Base-by-base conservation (phyloP, 495 filamentous ascomycete species). In the Physcia stellaris region DNA sequence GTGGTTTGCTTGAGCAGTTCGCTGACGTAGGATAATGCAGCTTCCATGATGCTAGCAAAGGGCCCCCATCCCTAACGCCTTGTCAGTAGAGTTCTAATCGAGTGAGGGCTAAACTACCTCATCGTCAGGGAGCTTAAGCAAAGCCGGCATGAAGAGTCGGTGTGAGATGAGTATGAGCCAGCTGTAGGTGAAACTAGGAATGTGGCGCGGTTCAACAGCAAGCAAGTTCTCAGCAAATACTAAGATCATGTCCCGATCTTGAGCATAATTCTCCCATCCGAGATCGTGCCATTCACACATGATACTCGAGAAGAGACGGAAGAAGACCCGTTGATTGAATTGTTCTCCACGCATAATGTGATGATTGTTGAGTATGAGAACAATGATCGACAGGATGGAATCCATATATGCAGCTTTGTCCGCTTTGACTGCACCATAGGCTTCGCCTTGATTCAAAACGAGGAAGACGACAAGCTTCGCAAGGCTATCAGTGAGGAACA, bases 311-410 rank as follows among this genome's bases (percentile, higher is more conserved):
- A 94, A 87, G 37, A 96, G 69, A 18, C 90, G 75, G 73, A 83
- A 86, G 66, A 94, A 95, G 39, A 90, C 82, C 33, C 80, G 80
- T 49, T 86, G 80, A 50, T 79, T 86, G 67, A 92, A 92, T 17
- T 62, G 66, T 28, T 94, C 86, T 4, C 77, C 82, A 32, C 80
- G 73, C 57, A 74, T 86, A 28, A 83, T 67, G 45, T 93, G 80
- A 47, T 95, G 85, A 42, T 85, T 73, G 55, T 82, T 90, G 35
- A 94, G 66, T 10, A 95, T 73, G 35, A 96, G 56, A 4, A 88
- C 70, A 29, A 87, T 62, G 11, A 94, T 56, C 7, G 78, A 73
- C 2, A 94, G 57, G 39, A 87, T 75, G 12, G 78, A 74, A 32
- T 84, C 77, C 40, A 96, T 66, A 43, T 83, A 80, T 12, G 63